Conservation (phyloP, 305 asterid genomes). For the Fraxinus xanthoxyloides region DNA sequence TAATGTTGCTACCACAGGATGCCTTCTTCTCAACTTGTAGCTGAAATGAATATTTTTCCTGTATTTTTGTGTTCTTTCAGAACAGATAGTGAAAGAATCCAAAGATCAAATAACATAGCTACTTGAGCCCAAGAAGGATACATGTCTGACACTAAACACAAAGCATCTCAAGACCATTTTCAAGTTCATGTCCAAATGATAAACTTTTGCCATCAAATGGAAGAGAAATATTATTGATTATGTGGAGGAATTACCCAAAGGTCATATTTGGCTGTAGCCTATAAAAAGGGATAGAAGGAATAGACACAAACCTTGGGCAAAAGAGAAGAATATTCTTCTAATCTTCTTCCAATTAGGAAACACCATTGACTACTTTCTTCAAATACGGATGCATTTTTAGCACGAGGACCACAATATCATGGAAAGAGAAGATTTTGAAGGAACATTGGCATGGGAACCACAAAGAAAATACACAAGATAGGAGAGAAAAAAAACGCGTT, state of each 20-base stretch:
- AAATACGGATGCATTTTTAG: background rate
- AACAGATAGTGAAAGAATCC: background rate
- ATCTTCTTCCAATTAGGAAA: background rate
- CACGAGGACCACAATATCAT: background rate
- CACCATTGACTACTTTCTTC: background rate
- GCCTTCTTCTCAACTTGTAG: background rate
- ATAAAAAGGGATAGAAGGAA: background rate
- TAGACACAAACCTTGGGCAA: background rate
- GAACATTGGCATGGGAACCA: background rate
- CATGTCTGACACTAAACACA: background rate
- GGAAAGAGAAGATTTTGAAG: background rate
- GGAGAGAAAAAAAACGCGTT: background rate
- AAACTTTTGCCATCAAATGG: background rate
- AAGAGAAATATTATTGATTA: background rate
- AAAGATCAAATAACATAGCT: background rate
- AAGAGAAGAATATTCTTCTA: background rate
- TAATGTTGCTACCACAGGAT: background rate
- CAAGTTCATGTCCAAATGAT: background rate
- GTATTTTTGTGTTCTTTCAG: background rate
- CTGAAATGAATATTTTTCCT: background rate
- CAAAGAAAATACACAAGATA: background rate
- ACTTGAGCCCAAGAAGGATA: background rate
- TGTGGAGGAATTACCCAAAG: background rate
- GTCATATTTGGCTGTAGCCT: background rate
- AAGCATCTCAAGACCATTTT: background rate